These are phyloP conservation scores for Cladosporium sp. DNA, from an alignment of 2,329 filamentous ascomycete genomes.

Conservation along the genomic window DNA sequence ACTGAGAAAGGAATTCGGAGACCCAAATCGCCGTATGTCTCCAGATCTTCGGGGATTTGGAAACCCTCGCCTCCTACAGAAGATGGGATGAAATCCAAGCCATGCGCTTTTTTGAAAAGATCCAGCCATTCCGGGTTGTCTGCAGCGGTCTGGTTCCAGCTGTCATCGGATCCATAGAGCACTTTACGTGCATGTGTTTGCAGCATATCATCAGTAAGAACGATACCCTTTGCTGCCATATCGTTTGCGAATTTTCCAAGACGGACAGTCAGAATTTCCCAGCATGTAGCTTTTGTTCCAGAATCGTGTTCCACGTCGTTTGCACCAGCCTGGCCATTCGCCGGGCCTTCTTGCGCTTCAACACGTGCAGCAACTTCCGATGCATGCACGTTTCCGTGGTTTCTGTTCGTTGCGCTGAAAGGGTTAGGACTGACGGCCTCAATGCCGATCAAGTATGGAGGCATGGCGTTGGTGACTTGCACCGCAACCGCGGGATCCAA, in stretches of 20 bases:
- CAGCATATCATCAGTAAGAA: slow-evolving; percentile 46
- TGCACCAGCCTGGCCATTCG: background rate
- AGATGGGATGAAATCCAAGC: slow-evolving; percentile 34
- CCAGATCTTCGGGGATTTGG: slow-evolving; percentile 31
- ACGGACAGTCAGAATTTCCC: slow-evolving; percentile 46
- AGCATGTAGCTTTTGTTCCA: slow-evolving; percentile 36
- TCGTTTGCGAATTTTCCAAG: slow-evolving; percentile 42
- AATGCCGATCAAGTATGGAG: slow-evolving; percentile 47
- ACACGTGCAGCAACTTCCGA: background rate
- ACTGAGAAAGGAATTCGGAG: slow-evolving; percentile 31
- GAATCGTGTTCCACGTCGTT: background rate
- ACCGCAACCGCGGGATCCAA: slow-evolving; percentile 45
- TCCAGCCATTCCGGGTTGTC: slow-evolving; percentile 44
- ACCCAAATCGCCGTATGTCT: slow-evolving; percentile 32
- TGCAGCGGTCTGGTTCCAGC: slow-evolving; percentile 39
- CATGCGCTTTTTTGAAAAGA: slow-evolving; percentile 47
- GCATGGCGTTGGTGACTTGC: slow-evolving; percentile 48
- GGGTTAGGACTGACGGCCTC: slow-evolving; percentile 43
- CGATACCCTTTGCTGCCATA: slow-evolving; percentile 34
- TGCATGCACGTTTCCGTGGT: slow-evolving; percentile 20
- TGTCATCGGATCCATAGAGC: slow-evolving; percentile 45
- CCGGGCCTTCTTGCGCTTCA: slow-evolving; percentile 7
- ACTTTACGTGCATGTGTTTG: slow-evolving; percentile 45
- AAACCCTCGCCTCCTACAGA: slow-evolving; percentile 28
- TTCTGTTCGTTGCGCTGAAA: slow-evolving; percentile 40